These are phyloP conservation scores for Cyclostephanos invisitatus DNA, from an alignment of 108 stramenopile genomes.

Conservation along the genomic window DNA sequence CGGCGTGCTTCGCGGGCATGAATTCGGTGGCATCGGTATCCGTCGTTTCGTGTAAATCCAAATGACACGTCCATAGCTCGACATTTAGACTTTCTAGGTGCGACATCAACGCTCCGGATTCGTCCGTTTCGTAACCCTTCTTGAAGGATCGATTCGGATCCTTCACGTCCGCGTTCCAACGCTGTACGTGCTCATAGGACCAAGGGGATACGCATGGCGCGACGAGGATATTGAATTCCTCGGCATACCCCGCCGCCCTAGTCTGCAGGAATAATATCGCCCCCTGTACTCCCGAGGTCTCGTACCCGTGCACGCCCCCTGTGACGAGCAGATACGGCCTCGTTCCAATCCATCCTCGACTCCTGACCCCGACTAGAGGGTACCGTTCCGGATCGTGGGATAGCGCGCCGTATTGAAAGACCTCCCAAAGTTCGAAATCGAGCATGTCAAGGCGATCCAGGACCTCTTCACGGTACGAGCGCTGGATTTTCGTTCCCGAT, in stretches of 20 bases:
- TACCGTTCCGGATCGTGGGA: slow-evolving; percentile 27
- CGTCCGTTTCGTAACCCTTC: slow-evolving; percentile 46
- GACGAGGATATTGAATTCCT: slow-evolving; percentile 55
- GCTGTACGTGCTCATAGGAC: slow-evolving; percentile 69
- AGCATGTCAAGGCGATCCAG: slow-evolving; percentile 36
- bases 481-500: slow-evolving; percentile 31
- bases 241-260: slow-evolving; percentile 31
- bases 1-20: slow-evolving; percentile 46
- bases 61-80: slow-evolving; percentile 35
- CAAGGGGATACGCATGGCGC: slow-evolving; percentile 68
- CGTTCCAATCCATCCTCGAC: slow-evolving; percentile 23
- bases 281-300: slow-evolving; percentile 75
- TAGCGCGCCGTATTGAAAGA: slow-evolving; percentile 56
- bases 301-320: slow-evolving; percentile 83
- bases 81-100: slow-evolving; percentile 25
- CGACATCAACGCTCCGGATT: slow-evolving; percentile 51
- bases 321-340: slow-evolving; percentile 59
- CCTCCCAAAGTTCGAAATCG: slow-evolving; percentile 11
- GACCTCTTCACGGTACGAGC: slow-evolving; percentile 63
- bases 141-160: slow-evolving; percentile 65
- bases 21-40: slow-evolving; percentile 50
- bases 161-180: slow-evolving; percentile 57
- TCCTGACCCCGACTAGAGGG: slow-evolving; percentile 48
- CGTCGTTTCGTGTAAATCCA: slow-evolving; percentile 54
- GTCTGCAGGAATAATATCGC: slow-evolving; percentile 59